These are phyloP conservation scores for Cystofilobasidium bisporidii DNA, from an alignment of 768 basidiomycete genomes.

Conservation along the genomic window DNA sequence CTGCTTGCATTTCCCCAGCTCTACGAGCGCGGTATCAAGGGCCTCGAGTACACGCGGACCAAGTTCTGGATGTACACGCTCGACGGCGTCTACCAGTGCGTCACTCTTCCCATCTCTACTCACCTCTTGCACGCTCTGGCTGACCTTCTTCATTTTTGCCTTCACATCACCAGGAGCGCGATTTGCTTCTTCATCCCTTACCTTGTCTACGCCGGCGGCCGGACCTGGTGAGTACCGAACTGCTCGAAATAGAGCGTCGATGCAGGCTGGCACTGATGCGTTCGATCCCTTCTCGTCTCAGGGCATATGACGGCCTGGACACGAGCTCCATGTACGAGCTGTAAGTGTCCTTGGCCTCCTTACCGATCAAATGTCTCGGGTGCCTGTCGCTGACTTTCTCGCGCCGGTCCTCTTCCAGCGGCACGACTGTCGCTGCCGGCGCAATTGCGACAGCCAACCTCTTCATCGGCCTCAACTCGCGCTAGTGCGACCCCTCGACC, in stretches of 20 bases:
- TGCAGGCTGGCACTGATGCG: too few species aligned
- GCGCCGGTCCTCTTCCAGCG: constrained; percentile 41
- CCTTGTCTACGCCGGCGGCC: constrained; percentile 46
- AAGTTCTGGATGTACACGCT: constrained; percentile 95
- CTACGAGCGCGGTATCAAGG: constrained; percentile 88
- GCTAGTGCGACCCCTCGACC: too few species aligned
- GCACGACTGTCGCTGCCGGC: constrained; percentile 78
- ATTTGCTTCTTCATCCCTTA: constrained; percentile 52
- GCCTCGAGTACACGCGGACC: constrained; percentile 78
- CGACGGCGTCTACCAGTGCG: constrained; percentile 47
- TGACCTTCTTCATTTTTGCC: constrained; percentile 51
- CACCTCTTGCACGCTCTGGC: background rate
- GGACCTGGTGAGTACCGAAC: constrained; percentile 46
- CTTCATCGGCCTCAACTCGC: constrained; percentile 79
- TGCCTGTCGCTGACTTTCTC: too few species aligned
- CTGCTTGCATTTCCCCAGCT: constrained; percentile 87
- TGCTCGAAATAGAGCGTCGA: too few species aligned
- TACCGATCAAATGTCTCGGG: too few species aligned
- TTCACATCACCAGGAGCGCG: constrained; percentile 3
- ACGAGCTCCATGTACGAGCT: constrained; percentile 76
- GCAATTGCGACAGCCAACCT: constrained; percentile 82
- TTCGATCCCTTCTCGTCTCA: background rate
- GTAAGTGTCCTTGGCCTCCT: background rate
- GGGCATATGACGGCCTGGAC: constrained; percentile 54
- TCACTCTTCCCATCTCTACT: background rate